These are phyloP conservation scores for Boletellus ananiceps DNA, from an alignment of 768 basidiomycete species.

Conservation along the genomic window DNA sequence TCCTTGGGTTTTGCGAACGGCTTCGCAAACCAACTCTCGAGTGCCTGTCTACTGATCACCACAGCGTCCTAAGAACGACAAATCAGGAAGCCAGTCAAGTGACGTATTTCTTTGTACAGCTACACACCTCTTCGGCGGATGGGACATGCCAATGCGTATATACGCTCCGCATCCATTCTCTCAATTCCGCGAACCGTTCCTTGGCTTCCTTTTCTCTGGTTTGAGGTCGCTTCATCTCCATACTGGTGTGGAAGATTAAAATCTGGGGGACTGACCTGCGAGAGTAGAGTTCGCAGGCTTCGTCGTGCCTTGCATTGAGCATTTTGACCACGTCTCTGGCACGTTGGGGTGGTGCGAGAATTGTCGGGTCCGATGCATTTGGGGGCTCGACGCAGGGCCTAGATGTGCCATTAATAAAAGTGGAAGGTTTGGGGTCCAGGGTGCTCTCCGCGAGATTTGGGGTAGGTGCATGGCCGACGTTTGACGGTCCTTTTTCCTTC, in stretches of 20 bases:
- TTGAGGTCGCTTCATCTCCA: constrained; percentile 12
- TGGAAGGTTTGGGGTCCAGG: constrained; percentile 12
- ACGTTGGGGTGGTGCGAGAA: constrained; percentile 48
- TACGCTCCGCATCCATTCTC: constrained; percentile 53
- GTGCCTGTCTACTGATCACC: constrained; percentile 55
- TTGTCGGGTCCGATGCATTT: constrained; percentile 9
- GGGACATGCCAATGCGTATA: constrained; percentile 59
- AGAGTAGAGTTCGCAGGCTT: constrained; percentile 46
- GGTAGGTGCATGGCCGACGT: constrained; percentile 13
- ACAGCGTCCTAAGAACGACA: constrained; percentile 42
- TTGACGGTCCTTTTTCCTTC: constrained; percentile 24
- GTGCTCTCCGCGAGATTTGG: constrained; percentile 16
- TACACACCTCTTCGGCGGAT: constrained; percentile 44
- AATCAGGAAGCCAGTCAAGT: constrained; percentile 13
- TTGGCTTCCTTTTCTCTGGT: constrained; percentile 42
- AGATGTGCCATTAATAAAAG: constrained; percentile 20
- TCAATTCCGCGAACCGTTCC: constrained; percentile 44
- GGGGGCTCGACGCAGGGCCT: constrained; percentile 10
- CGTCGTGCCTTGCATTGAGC: constrained; percentile 53
- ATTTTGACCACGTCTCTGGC: constrained; percentile 50
- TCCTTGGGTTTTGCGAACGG: constrained; percentile 22
- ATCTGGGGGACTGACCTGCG: constrained; percentile 38
- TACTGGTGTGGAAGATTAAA: constrained; percentile 12
- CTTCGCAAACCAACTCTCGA: constrained; percentile 58
- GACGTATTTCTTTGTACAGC: constrained; percentile 5